Evolutionary conservation across 805 yeast species (phyloP).

Genomic region (Schwanniomyces yamadae): DNA sequence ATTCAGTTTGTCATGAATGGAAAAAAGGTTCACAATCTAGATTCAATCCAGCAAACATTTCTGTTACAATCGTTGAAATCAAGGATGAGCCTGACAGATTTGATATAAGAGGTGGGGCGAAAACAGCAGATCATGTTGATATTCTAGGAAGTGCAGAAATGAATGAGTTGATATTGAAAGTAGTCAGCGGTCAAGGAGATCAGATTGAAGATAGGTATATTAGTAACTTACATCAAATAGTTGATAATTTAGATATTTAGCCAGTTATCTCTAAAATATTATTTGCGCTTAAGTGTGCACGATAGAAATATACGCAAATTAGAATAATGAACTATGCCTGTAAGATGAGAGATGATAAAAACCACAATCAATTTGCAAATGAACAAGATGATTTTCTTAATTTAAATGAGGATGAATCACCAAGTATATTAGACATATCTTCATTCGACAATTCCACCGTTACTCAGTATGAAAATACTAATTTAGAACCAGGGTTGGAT

Average conservation of each 20-base stretch:
- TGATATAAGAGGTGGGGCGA: slow-evolving; percentile 96
- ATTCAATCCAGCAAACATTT: slow-evolving; percentile 75
- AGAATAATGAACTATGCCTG: not conserved
- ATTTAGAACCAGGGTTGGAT: not conserved
- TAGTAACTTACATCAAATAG: slow-evolving; percentile 65
- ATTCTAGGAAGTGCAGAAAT: slow-evolving; percentile 90
- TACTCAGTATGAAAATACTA: not conserved
- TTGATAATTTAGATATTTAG: slow-evolving; percentile 49
- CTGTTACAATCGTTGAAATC: slow-evolving; percentile 84
- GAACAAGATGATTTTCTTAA: slow-evolving; percentile 2
- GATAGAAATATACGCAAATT: not conserved
- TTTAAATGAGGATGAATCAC: slow-evolving; percentile 2
- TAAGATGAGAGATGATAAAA: slow-evolving; percentile 4
- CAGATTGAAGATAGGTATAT: slow-evolving; percentile 57
- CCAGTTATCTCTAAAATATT: too few relatives aligned
- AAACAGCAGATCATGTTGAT: slow-evolving; percentile 97
- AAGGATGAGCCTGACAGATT: slow-evolving; percentile 90
- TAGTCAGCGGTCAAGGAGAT: slow-evolving; percentile 80
- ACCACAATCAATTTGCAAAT: slow-evolving; percentile 1
- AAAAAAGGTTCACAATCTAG: slow-evolving; percentile 56
- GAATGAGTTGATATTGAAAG: slow-evolving; percentile 78
- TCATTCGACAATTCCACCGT: not conserved
- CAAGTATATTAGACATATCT: not conserved
- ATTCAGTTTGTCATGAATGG: slow-evolving; percentile 91
- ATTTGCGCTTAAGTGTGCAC: not conserved